Conservation (phyloP, 768 basidiomycete species). For the Mycena rosella region DNA sequence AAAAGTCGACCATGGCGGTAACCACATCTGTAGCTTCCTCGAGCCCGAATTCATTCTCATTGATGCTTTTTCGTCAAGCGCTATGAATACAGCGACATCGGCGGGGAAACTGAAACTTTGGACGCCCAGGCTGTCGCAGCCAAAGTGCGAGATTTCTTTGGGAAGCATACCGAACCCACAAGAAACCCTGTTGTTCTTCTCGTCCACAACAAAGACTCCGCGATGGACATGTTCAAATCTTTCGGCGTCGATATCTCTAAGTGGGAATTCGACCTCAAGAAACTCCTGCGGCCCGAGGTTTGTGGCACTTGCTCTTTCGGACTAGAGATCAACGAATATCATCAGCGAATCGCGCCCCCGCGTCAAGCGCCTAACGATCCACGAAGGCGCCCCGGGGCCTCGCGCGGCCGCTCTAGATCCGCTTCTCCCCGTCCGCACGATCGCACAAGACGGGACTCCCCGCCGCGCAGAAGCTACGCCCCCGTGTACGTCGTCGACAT, state of each 20-base stretch:
- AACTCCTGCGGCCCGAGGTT: constrained; percentile 17
- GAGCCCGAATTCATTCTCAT: background rate
- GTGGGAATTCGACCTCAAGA: constrained; percentile 13
- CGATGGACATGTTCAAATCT: background rate
- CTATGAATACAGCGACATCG: constrained; percentile 7
- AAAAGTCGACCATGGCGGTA: constrained; percentile 10
- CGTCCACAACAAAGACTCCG: constrained; percentile 18
- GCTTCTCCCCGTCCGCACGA: constrained; percentile 21
- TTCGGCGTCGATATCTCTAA: constrained; percentile 7
- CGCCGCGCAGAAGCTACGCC: constrained; percentile 19
- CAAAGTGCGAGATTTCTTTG: constrained; percentile 10
- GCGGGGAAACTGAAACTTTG: constrained; percentile 12
- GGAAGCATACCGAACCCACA: background rate
- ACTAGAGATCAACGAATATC: background rate
- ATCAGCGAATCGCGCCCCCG: background rate
- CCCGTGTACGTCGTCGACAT: constrained; percentile 33
- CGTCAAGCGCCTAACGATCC: constrained; percentile 23
- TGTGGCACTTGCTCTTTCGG: background rate
- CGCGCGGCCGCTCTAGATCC: constrained; percentile 20
- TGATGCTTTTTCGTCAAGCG: background rate
- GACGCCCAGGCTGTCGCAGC: background rate
- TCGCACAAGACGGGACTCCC: constrained; percentile 10
- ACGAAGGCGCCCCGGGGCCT: background rate
- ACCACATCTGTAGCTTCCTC: background rate
- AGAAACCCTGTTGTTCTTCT: constrained; percentile 17